Conservation (phyloP, 768 basidiomycete genomes). For the Myochromella boudieri region DNA sequence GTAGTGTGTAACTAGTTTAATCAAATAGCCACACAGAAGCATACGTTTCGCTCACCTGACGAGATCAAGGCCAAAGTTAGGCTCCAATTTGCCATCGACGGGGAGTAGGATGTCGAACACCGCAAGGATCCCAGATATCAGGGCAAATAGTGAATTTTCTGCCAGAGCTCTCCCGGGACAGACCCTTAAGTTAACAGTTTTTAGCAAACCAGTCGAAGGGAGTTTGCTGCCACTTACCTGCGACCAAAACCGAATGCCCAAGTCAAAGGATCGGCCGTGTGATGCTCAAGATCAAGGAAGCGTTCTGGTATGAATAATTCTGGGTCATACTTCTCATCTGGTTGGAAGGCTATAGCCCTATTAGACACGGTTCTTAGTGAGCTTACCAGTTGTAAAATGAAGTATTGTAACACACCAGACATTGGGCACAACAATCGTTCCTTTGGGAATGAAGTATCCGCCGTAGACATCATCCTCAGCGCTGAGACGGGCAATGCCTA, state of each 20-base stretch:
- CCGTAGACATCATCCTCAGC: constrained; percentile 23
- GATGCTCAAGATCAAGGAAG: not conserved
- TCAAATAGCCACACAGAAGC: not conserved
- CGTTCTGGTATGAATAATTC: not conserved
- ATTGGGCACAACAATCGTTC: constrained; percentile 24
- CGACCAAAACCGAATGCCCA: not conserved
- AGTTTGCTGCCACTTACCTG: not conserved
- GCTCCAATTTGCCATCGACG: not conserved
- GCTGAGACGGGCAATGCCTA: constrained; percentile 29
- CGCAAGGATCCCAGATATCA: too few relatives aligned
- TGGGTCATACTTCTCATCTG: not conserved
- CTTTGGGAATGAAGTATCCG: constrained; percentile 25
- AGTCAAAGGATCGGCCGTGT: not conserved
- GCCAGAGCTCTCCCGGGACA: not conserved
- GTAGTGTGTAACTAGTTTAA: not conserved
- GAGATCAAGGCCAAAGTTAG: not conserved
- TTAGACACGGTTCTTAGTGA: not conserved
- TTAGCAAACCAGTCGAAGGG: not conserved
- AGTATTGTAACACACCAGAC: constrained; percentile 16
- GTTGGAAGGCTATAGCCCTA: not conserved
- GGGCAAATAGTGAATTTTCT: too few relatives aligned
- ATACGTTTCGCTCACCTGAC: not conserved
- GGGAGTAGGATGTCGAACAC: not conserved
- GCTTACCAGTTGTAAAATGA: not conserved
- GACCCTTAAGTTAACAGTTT: not conserved